Conservation (phyloP, 2,329 filamentous ascomycete species). For the Colletotrichum sp. region DNA sequence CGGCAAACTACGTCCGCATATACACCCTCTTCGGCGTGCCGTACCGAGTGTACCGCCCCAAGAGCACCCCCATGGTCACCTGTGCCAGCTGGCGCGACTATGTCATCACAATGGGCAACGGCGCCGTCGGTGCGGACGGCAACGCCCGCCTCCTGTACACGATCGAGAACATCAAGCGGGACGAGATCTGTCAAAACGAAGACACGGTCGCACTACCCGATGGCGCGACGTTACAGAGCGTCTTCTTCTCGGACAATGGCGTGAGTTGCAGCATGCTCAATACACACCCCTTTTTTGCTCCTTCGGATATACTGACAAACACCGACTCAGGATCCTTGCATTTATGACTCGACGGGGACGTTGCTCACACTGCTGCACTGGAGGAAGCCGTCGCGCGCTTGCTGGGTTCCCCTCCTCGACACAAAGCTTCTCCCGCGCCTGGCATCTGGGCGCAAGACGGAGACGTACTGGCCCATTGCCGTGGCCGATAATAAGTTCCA, state of each 20-base stretch:
- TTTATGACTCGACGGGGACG: conserved; percentile 92
- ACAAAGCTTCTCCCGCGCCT: conserved; percentile 84
- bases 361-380: conserved; percentile 89
- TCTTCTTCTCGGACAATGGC: conserved; percentile 93
- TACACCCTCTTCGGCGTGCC: conserved; percentile 94
- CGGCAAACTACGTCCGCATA: conserved; percentile 85
- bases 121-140: conserved; percentile 80
- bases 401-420: conserved; percentile 92
- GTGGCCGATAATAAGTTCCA: conserved; percentile 93
- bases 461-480: conserved; percentile 94
- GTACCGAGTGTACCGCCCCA: conserved; percentile 87
- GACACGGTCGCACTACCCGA: conserved; percentile 87
- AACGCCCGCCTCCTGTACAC: conserved; percentile 82
- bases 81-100: conserved; percentile 96
- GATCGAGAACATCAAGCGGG: conserved; percentile 91
- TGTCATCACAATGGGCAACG: conserved; percentile 94
- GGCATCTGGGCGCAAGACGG: conserved; percentile 82
- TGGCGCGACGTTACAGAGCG: conserved; percentile 74
- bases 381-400: conserved; percentile 83
- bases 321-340: conserved; percentile 77
- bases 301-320: conserved; percentile 5
- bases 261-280: conserved; percentile 53
- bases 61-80: conserved; percentile 87
- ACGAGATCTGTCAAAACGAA: conserved; percentile 93
- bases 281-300: not conserved